These are phyloP conservation scores for Prototheca wickerhamii DNA, from an alignment of 163 green algal genomes.

Conservation along the genomic window DNA sequence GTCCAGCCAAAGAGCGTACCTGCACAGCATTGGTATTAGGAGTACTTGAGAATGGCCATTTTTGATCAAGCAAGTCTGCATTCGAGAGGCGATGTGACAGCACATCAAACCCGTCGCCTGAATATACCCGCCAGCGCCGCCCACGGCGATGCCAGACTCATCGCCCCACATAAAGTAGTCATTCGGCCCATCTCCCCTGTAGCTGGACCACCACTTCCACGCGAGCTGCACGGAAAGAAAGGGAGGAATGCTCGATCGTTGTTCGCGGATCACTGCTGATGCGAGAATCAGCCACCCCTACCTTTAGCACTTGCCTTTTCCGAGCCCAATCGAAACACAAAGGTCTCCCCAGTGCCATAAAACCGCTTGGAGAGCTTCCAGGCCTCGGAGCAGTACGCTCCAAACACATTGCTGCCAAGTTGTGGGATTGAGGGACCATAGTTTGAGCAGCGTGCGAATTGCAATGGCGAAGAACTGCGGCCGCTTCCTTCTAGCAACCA, in stretches of 20 bases:
- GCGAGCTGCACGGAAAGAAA: background rate
- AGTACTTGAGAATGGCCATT: too few relatives aligned
- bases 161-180: constrained; percentile 36
- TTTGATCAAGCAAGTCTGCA: too few relatives aligned
- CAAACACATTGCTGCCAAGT: constrained; percentile 30
- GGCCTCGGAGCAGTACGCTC: constrained; percentile 30
- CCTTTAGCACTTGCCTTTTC: background rate
- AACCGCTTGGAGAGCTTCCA: constrained; percentile 25
- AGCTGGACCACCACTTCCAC: constrained; percentile 31
- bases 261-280: too few relatives aligned
- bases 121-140: constrained; percentile 24
- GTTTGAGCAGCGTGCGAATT: too few relatives aligned
- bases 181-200: constrained; percentile 18
- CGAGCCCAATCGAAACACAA: constrained; percentile 30
- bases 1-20: constrained; percentile 38
- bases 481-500: too few relatives aligned
- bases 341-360: constrained; percentile 40
- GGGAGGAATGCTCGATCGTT: background rate
- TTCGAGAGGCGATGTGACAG: background rate
- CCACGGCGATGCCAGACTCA: constrained; percentile 29
- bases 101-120: background rate
- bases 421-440: too few relatives aligned
- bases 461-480: too few relatives aligned
- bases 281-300: background rate
- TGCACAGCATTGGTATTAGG: background rate